Evolutionary conservation across 495 filamentous ascomycete genomes (phyloP).

Genomic region (Rostrohypoxylon terebratum): DNA sequence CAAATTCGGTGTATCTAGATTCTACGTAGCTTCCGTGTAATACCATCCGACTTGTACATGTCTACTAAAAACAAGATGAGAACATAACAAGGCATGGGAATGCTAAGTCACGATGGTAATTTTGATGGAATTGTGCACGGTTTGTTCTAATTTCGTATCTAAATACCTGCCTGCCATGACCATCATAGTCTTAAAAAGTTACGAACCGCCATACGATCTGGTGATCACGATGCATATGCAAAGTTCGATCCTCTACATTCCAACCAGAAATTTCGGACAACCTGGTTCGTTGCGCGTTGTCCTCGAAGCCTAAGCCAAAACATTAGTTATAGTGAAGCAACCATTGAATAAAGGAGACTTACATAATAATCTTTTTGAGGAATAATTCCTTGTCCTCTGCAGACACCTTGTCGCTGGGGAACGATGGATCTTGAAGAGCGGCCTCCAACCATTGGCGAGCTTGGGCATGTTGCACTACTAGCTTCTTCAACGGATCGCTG

Average conservation of each 20-base stretch:
- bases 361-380: conserved; percentile 69
- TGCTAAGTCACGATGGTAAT: neutral
- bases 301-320: conserved; percentile 67
- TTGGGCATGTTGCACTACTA: conserved; percentile 72
- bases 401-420: conserved; percentile 72
- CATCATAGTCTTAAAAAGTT: neutral
- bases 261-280: conserved; percentile 76
- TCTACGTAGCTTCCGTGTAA: neutral
- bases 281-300: conserved; percentile 65
- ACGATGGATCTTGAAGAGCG: conserved; percentile 63
- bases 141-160: neutral
- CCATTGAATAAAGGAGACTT: conserved; percentile 34
- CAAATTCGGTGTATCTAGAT: no score
- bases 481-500: conserved; percentile 79
- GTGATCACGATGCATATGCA: conserved; percentile 65
- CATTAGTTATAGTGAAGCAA: conserved; percentile 37
- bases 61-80: neutral
- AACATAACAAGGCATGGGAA: neutral
- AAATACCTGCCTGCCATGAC: neutral
- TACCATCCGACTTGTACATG: neutral
- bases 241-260: conserved; percentile 75
- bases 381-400: conserved; percentile 71
- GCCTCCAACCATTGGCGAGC: conserved; percentile 71
- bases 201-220: neutral
- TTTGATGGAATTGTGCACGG: neutral